Evolutionary conservation across 495 filamentous ascomycete species (phyloP).

Genomic region (Hypoxylon intermedium): DNA sequence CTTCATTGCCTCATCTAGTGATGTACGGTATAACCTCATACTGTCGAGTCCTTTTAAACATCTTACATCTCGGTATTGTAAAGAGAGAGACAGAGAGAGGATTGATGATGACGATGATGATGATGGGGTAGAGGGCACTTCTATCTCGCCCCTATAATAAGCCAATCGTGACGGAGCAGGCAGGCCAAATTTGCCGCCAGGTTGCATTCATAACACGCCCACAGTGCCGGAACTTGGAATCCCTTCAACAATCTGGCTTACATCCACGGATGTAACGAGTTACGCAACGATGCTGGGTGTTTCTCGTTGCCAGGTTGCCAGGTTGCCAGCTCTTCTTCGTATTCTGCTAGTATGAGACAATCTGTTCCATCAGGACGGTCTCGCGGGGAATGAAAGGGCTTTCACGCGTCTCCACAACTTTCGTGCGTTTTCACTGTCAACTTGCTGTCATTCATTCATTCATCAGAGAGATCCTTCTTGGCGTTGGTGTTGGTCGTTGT

Average conservation of each 20-base stretch:
- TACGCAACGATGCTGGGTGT: conserved; percentile 33
- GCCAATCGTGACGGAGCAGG: conserved; percentile 8
- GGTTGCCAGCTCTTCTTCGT: too few species aligned
- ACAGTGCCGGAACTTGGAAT: conserved; percentile 18
- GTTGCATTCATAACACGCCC: not conserved
- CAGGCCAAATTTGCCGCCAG: conserved; percentile 2
- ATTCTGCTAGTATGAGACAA: conserved; percentile 36
- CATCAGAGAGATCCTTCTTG: conserved; percentile 25
- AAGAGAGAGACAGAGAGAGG: too few species aligned
- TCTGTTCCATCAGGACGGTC: conserved; percentile 37
- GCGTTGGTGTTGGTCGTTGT: conserved; percentile 19
- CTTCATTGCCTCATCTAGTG: too few species aligned
- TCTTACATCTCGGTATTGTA: too few species aligned
- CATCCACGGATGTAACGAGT: conserved; percentile 18
- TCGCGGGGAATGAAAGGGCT: conserved; percentile 37
- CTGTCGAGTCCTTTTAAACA: not conserved
- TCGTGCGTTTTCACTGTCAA: conserved; percentile 12
- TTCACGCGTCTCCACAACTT: conserved; percentile 26
- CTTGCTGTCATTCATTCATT: conserved; percentile 2
- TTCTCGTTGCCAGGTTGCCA: conserved; percentile 33
- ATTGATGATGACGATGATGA: too few species aligned
- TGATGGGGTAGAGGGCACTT: too few species aligned
- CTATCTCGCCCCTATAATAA: not conserved
- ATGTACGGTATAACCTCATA: conserved; percentile 4
- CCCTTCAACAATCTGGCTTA: not conserved